Evolutionary conservation across 2,329 filamentous ascomycete species (phyloP).

Genomic region (Aspergillus fumigatiaffinis): DNA sequence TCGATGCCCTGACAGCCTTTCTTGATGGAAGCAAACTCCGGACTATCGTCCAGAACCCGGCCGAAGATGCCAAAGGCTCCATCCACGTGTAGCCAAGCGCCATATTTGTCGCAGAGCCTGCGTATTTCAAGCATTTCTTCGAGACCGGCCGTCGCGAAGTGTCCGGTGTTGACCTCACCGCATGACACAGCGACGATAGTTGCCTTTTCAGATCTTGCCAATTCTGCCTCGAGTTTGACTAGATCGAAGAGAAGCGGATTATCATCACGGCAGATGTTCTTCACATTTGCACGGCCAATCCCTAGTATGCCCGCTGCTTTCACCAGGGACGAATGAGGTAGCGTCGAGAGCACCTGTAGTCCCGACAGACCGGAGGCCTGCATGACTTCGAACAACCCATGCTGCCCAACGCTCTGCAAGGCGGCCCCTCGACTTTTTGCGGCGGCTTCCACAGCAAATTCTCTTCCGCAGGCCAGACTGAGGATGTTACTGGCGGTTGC

Average conservation of each 20-base stretch:
- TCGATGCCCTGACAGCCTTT: slow-evolving; percentile 62
- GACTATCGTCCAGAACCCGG: slow-evolving; percentile 56
- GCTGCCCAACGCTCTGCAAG: slow-evolving; percentile 57
- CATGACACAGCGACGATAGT: slow-evolving; percentile 77
- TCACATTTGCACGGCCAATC: slow-evolving; percentile 66
- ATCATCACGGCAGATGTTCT: slow-evolving; percentile 47
- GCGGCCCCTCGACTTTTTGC: slow-evolving; percentile 31
- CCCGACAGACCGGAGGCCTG: slow-evolving; percentile 58
- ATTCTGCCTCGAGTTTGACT: slow-evolving; percentile 56
- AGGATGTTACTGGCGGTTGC: slow-evolving; percentile 63
- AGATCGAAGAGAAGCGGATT: slow-evolving; percentile 70
- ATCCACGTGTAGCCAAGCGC: slow-evolving; percentile 86
- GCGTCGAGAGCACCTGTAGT: slow-evolving; percentile 74
- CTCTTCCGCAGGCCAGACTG: slow-evolving; percentile 66
- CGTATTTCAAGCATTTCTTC: slow-evolving; percentile 62
- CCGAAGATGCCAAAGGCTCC: slow-evolving; percentile 86
- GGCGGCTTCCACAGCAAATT: slow-evolving; percentile 48
- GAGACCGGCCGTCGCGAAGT: slow-evolving; percentile 62
- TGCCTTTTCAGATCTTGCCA: slow-evolving; percentile 54
- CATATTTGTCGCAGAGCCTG: slow-evolving; percentile 65
- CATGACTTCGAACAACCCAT: slow-evolving; percentile 67
- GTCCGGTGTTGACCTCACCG: slow-evolving; percentile 86
- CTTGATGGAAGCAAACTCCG: slow-evolving; percentile 55
- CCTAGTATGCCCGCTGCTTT: slow-evolving; percentile 84
- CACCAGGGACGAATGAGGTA: slow-evolving; percentile 75